phyloP scores from a whole-genome alignment of 2,329 filamentous ascomycete genomes.

The Immersiporthe knoxdaviesiana region DNA sequence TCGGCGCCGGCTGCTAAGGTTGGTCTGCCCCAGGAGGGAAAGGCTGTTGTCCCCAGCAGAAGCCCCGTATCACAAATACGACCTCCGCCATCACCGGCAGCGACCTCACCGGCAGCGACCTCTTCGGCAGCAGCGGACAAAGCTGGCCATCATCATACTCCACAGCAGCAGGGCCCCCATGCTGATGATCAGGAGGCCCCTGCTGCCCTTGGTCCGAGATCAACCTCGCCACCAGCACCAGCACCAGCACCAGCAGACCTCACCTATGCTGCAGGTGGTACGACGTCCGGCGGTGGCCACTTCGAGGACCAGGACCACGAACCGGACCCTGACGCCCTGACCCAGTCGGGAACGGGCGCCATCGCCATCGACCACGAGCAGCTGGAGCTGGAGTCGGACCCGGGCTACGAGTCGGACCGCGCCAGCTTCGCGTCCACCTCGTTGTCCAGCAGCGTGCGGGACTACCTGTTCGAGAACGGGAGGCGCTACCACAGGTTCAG shows the following conservation, averaged over 20 bases:
- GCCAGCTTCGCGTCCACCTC: conserved; percentile 39
- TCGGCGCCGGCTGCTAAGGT: not conserved
- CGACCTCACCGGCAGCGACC: not conserved
- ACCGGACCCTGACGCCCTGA: conserved; percentile 32
- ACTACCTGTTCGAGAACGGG: conserved; percentile 62
- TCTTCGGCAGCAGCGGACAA: not conserved
- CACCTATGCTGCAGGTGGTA: not conserved
- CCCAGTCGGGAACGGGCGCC: conserved; percentile 36
- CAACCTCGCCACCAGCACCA: conserved; percentile 1
- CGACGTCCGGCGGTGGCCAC: not conserved
- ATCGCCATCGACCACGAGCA: conserved; percentile 38
- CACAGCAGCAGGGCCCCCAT: not conserved
- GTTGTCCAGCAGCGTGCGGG: conserved; percentile 44
- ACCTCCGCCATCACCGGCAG: not conserved
- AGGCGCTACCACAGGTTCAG: conserved; percentile 60
- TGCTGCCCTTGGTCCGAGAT: not conserved
- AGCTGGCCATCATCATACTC: not conserved
- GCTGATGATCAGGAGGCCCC: not conserved
- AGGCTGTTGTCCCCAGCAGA: not conserved
- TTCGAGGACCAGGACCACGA: conserved; percentile 14
- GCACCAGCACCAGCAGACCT: not conserved
- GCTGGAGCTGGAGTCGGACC: conserved; percentile 34
- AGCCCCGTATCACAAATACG: conserved; percentile 6
- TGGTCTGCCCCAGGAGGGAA: conserved; percentile 5
- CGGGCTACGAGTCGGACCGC: conserved; percentile 38